A percentile compares a stretch with the other conserved stretches of the same genome.
Evolutionary conservation across 2,329 filamentous ascomycete species (phyloP).

Genomic region (Exophiala xenobiotica): DNA sequence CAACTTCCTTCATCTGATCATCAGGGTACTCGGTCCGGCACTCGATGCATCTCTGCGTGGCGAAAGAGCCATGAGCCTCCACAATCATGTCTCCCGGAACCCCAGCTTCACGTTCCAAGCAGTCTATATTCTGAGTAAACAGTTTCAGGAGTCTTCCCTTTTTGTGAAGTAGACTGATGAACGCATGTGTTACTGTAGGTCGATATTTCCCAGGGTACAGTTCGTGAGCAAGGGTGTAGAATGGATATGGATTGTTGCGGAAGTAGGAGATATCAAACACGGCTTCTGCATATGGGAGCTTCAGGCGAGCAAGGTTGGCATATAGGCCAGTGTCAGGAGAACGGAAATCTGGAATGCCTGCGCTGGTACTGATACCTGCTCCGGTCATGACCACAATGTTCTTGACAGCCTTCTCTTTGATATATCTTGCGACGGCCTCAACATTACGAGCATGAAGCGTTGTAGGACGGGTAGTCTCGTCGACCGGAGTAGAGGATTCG

Average conservation of each 20-base stretch:
- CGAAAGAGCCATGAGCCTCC: constrained; percentile 95
- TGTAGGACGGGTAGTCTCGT: constrained; percentile 62
- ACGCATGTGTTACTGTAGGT: constrained; percentile 86
- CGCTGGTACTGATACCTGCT: constrained; percentile 69
- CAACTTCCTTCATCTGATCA: constrained; percentile 68
- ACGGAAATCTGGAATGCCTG: constrained; percentile 84
- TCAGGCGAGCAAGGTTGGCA: constrained; percentile 80
- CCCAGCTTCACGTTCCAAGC: constrained; percentile 82
- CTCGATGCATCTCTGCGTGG: constrained; percentile 85
- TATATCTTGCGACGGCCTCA: constrained; percentile 74
- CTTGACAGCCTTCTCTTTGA: constrained; percentile 66
- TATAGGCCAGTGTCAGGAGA: constrained; percentile 93
- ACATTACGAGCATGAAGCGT: constrained; percentile 69
- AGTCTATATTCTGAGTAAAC: constrained; percentile 98
- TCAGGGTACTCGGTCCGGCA: constrained; percentile 73
- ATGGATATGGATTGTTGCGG: constrained; percentile 76
- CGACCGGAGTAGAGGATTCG: constrained; percentile 68
- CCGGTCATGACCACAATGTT: constrained; percentile 86
- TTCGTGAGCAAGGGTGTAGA: constrained; percentile 89
- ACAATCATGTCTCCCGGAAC: constrained; percentile 78
- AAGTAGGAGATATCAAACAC: constrained; percentile 95
- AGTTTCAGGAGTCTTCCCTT: constrained; percentile 79
- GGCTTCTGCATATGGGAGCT: constrained; percentile 85
- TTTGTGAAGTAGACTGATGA: constrained; percentile 76
- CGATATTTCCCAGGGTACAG: constrained; percentile 86